Evolutionary conservation across 1,284 basidiomycete species (phyloP), one percentile per base, ranked within the genome.

Genomic region (Lentinula novae-zelandiae): DNA sequence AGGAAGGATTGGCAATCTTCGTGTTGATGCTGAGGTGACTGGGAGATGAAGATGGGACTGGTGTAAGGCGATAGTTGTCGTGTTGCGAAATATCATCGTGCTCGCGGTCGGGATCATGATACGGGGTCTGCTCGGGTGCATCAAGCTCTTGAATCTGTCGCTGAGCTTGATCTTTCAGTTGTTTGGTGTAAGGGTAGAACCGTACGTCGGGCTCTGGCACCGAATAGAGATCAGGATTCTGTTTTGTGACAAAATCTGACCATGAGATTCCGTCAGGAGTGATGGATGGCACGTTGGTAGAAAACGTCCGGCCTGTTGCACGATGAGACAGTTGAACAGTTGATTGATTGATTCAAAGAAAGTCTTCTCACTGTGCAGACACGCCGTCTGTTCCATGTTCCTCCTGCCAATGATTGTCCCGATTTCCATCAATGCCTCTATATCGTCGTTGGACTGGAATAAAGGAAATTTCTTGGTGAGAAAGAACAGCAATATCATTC

Each of bases 381-480:
- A 84, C 0, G 96, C 96, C 48, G 87, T 85, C 68, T 84, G 88
- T 72, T 96, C 96, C 85, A 98, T 94, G 56, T 84, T 83, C 64
- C 80, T 81, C 63, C 84, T 85, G 3, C 96, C 97, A 67, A 98
- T 88, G 53, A 99, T 88, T 10, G 87, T 80, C 5, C 93, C 90
- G 59, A 99, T 91, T 75, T 99, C 96, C 84, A 98, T 90, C 42
- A 99, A 77, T 5, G 96, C 96, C 72, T 99, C 96, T 36, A 90
- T 85, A 71, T 99, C 96, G 71, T 98, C 95, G 69, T 86, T 92
- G 31, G 96, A 94, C 70, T 96, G 93, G 77, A 99, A 96, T 22
- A 98, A 76, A 0, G 96, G 96, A 69, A 98, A 99, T 67, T 97
- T 96, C 62, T 87, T 85, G 0, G 90, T 90, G 27, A 99, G 80